A percentile compares a stretch with the other conserved stretches of the same genome.
Conservation (phyloP, 228 moss, liverwort and hornwort genomes). For the Sphagnum magellanicum region DNA sequence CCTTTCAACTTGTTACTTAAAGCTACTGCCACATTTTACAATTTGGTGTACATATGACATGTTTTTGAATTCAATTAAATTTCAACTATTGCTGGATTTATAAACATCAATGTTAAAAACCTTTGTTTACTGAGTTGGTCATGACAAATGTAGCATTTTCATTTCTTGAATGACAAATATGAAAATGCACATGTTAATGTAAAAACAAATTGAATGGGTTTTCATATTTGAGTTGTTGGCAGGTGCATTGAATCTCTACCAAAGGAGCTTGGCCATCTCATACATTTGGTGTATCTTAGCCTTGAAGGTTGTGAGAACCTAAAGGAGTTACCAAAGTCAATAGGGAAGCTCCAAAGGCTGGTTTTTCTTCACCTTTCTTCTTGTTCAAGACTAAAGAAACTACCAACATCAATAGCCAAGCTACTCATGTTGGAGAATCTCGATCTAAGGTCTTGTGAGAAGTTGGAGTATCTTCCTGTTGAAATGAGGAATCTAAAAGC, state of each 20-base stretch:
- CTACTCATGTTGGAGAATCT: neutral
- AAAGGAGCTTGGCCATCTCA: neutral
- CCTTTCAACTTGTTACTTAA: too few relatives aligned
- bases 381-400: neutral
- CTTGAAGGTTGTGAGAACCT: neutral
- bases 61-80: too few relatives aligned
- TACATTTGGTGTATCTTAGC: neutral
- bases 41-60: too few relatives aligned
- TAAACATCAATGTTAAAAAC: too few relatives aligned
- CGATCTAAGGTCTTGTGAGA: neutral
- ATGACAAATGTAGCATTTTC: too few relatives aligned
- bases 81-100: too few relatives aligned
- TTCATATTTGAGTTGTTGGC: too few relatives aligned
- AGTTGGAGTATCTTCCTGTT: neutral
- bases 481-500: neutral
- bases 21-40: too few relatives aligned
- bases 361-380: neutral
- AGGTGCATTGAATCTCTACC: neutral
- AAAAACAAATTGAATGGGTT: too few relatives aligned
- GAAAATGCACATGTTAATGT: too few relatives aligned
- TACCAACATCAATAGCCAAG: neutral
- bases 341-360: neutral
- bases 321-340: neutral
- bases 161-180: too few relatives aligned
- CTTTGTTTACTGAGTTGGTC: too few relatives aligned